Percentiles rank a stretch among this genome's conserved stretches.
Conservation (phyloP, 306 rosid species). For the Cicer arietinum region DNA sequence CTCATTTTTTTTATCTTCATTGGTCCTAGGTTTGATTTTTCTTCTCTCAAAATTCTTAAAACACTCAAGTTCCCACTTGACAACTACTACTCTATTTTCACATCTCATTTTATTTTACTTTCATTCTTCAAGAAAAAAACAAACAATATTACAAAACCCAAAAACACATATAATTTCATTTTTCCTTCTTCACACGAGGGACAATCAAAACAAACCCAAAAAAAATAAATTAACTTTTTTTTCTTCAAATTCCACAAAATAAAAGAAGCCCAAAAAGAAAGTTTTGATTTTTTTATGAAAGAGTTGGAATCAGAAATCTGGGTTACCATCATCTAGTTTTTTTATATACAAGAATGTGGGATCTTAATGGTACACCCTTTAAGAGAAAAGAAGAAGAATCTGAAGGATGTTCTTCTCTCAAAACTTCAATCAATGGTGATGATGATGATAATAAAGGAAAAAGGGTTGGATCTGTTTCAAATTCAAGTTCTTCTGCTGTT, state of each 20-base stretch:
- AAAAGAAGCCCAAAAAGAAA: background rate
- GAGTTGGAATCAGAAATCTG: conserved; percentile 31
- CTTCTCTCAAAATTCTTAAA: conserved; percentile 31
- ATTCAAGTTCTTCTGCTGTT: conserved; percentile 87
- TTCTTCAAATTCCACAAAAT: no score
- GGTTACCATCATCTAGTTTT: background rate
- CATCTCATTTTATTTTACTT: no score
- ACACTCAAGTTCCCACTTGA: conserved; percentile 26
- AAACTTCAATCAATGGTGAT: conserved; percentile 65
- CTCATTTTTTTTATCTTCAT: conserved; percentile 38
- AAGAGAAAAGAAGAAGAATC: conserved; percentile 61
- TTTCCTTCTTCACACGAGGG: no score
- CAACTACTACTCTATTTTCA: background rate
- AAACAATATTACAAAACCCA: no score
- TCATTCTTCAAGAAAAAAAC: no score
- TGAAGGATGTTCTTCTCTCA: conserved; percentile 69
- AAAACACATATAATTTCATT: no score
- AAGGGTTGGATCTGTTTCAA: conserved; percentile 83
- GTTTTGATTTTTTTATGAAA: conserved; percentile 37
- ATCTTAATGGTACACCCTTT: conserved; percentile 92
- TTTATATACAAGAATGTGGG: conserved; percentile 75
- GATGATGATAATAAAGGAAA: conserved; percentile 81
- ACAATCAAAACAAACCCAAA: no score
- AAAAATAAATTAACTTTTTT: no score
- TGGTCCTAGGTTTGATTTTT: conserved; percentile 52